Evolutionary conservation across 345 rosid species (phyloP), one percentile per base, ranked within the genome.

Genomic region (Ailanthus altissimus): DNA sequence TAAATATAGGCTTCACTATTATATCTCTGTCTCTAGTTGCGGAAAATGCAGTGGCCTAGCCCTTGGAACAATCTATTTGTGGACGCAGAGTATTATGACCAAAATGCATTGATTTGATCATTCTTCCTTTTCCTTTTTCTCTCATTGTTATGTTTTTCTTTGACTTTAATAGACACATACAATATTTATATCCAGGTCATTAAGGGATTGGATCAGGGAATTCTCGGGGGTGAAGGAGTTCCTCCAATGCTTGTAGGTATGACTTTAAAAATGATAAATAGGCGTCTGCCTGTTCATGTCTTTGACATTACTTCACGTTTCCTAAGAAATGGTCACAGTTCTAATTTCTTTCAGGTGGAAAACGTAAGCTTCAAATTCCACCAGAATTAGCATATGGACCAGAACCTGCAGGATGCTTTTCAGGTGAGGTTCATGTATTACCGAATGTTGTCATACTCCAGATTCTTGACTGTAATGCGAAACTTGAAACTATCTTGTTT

Each of bases 401-500:
- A 23, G 97, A 96, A 82, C 94, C 98, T 56, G 99, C 99, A 2
- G 99, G 99, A 64, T 93, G 98, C 81, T 96, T 96, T 86, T 86
- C 92, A 2, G 99, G 99, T 91, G 79, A 78, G 82, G 75, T 20
- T 64, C 43, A 73, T 57, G 16, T 61, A 23, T 16, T 46, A 66
- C 50, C 45, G 28, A 59, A 49, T 25, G 59, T 68, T n/a, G n/a
- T 66, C 32, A 15, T 38, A 61, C 57, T 50, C 45, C 43, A 58
- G 20, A 47, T 50, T 78, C 23, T 49, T 36, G 0, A 10, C n/a
- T 2, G 15, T 45, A 15, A 67, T 23, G 15, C 2, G 3, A 46
- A 23, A 46, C 49, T 42, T 6, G 70, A 66, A 23, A 23, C 18
- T 66, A n/a, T 0, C 50, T 40, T 65, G 26, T 61, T 32, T 62